Base-by-base conservation (phyloP, 805 yeast species). In the Pichia exigua region DNA sequence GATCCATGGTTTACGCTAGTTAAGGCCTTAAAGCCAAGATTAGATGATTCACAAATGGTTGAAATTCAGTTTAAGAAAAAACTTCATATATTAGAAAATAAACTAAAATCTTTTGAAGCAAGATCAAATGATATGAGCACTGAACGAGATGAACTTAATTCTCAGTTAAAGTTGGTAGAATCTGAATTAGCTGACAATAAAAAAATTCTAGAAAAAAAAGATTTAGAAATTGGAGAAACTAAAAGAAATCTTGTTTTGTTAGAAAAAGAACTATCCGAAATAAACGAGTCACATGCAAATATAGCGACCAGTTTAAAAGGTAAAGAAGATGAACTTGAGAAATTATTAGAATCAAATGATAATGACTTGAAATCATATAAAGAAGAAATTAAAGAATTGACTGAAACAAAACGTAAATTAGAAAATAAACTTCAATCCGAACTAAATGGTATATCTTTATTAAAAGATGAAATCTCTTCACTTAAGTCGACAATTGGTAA, bases 1-100 rank as follows among this genome's bases (percentile, higher is more conserved):
- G 82, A 82, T 62, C 85, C 86, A 20, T 94, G 99, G 99, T 86
- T 87, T 67, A 78, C 76, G 47, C 71, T 94, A 44, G 81, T 82
- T 54, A 72, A 81, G 21, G 78, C 79, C 49, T 70, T 92, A 58
- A 87, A 85, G 58, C 98, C 98, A 1, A 65, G 90, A 42, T 51
- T 66, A 12, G 68, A 90, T 15, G 80, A 63, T 44, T 46, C 61
- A 2, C 59, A 56, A 18, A 53, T 64, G 15, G 54, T 60, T n/a
- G 68, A 67, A 47, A 51, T 62, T 73, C 54, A 87, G 83, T 44
- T 77, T 83, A 7, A 81, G 6, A 68, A 77, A 42, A 83, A 81
- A 61, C 73, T 81, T 4, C 79, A 78, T 52, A 78, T 76, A 50
- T 70, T 82, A 53, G 76, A 77, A 51, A 81, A 79, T 24, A 78